These are phyloP conservation scores for Sporisorium reilianum DNA, from an alignment of 1,284 basidiomycete genomes.

Conservation along the genomic window DNA sequence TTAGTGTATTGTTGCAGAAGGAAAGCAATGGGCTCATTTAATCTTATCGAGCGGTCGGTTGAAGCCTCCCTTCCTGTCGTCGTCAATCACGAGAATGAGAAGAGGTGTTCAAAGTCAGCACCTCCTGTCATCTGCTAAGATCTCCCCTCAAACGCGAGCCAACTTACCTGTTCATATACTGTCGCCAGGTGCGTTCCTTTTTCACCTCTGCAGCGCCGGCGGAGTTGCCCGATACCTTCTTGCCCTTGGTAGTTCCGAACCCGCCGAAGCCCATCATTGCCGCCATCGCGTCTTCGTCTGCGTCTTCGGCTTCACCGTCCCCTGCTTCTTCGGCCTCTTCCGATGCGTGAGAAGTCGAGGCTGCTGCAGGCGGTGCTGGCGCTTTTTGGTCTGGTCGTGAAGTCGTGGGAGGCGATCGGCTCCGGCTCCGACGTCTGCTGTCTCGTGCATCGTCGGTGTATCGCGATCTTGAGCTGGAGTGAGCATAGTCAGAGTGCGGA, in stretches of 20 bases:
- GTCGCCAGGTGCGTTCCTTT: slow-evolving; percentile 92
- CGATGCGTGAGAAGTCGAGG: neutral
- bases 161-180: slow-evolving; percentile 89
- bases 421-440: slow-evolving; percentile 5
- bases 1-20: slow-evolving; percentile 9
- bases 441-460: neutral
- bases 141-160: slow-evolving; percentile 32
- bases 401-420: slow-evolving; percentile 7
- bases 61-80: slow-evolving; percentile 53
- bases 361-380: neutral
- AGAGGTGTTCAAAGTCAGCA: neutral
- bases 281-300: slow-evolving; percentile 75
- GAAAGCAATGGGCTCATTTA: slow-evolving; percentile 19
- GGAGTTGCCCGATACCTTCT: slow-evolving; percentile 77
- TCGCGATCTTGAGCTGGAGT: neutral
- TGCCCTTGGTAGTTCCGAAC: slow-evolving; percentile 86
- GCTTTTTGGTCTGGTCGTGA: neutral
- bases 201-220: slow-evolving; percentile 78
- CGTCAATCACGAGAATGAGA: neutral
- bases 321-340: slow-evolving; percentile 9
- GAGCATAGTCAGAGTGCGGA: neutral
- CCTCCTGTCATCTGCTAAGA: neutral
- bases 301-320: slow-evolving; percentile 18
- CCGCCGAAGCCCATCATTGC: slow-evolving; percentile 89
- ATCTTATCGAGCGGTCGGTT: slow-evolving; percentile 58